phyloP scores from a whole-genome alignment of 495 filamentous ascomycete genomes.

The Annulohypoxylon stygium region DNA sequence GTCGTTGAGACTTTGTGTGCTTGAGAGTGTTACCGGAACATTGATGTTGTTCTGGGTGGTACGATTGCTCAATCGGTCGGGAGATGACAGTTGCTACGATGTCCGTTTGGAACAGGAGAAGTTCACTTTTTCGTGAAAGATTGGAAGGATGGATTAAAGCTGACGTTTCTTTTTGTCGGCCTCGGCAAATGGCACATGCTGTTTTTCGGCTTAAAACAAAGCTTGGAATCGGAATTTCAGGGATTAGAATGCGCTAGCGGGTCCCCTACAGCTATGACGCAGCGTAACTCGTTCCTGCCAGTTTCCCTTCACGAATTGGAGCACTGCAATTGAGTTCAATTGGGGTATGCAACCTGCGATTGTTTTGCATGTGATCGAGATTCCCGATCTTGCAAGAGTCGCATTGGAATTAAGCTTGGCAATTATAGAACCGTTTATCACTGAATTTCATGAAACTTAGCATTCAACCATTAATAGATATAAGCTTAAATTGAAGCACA shows the following conservation, averaged over 20 bases:
- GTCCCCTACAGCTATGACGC: slow-evolving; percentile 32
- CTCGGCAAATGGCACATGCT: slow-evolving; percentile 42
- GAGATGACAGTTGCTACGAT: not conserved
- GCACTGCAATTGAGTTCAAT: not conserved
- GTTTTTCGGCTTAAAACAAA: slow-evolving; percentile 36
- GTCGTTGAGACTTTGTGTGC: slow-evolving; percentile 8
- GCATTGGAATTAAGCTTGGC: not conserved
- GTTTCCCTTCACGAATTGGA: slow-evolving; percentile 1
- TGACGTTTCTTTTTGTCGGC: slow-evolving; percentile 22
- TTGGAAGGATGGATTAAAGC: slow-evolving; percentile 17
- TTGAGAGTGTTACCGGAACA: slow-evolving; percentile 27
- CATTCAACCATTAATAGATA: not conserved
- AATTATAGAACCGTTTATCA: not conserved
- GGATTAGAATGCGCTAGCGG: slow-evolving; percentile 24
- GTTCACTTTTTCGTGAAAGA: not conserved
- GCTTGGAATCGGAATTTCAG: slow-evolving; percentile 24
- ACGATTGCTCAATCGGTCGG: not conserved
- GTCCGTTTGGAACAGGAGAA: not conserved
- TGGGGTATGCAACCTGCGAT: not conserved
- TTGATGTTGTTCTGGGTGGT: slow-evolving; percentile 10
- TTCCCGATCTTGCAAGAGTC: not conserved
- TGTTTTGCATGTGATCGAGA: slow-evolving; percentile 11
- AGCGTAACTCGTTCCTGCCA: slow-evolving; percentile 3
- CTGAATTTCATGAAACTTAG: not conserved
- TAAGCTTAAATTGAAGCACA: slow-evolving; percentile 7